These are phyloP conservation scores for Dunaliella primolecta DNA, from an alignment of 139 green algal species.

Conservation along the genomic window DNA sequence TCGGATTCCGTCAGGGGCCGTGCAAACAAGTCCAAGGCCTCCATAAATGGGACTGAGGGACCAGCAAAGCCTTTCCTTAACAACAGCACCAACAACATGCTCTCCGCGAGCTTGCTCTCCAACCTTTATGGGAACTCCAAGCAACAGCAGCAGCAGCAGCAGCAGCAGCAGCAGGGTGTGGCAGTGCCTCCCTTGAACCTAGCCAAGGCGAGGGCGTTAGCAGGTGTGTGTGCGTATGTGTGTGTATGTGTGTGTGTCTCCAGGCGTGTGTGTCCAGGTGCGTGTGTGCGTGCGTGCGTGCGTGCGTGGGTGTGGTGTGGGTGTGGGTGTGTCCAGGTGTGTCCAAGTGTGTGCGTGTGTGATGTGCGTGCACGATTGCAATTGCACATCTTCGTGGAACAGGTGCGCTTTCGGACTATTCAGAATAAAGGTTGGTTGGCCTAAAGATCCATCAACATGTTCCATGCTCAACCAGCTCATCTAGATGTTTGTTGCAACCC, in stretches of 20 bases:
- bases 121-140: neutral
- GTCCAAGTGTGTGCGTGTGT: neutral
- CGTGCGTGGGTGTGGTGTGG: neutral
- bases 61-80: neutral
- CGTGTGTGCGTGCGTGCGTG: neutral
- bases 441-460: too few relatives aligned
- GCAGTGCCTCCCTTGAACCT: neutral
- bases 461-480: too few relatives aligned
- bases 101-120: neutral
- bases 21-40: neutral
- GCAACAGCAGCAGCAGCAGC: conserved; percentile 16
- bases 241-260: conserved; percentile 6
- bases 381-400: too few relatives aligned
- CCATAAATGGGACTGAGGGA: neutral
- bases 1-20: neutral
- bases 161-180: neutral
- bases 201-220: neutral
- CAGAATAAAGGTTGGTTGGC: too few relatives aligned
- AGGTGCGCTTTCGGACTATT: too few relatives aligned
- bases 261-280: neutral
- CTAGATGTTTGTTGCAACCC: too few relatives aligned
- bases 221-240: neutral
- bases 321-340: neutral
- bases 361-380: neutral
- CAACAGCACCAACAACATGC: neutral